These are phyloP conservation scores for Arabidopsis thaliana DNA, from an alignment of 345 rosid species.

Conservation along the genomic window DNA sequence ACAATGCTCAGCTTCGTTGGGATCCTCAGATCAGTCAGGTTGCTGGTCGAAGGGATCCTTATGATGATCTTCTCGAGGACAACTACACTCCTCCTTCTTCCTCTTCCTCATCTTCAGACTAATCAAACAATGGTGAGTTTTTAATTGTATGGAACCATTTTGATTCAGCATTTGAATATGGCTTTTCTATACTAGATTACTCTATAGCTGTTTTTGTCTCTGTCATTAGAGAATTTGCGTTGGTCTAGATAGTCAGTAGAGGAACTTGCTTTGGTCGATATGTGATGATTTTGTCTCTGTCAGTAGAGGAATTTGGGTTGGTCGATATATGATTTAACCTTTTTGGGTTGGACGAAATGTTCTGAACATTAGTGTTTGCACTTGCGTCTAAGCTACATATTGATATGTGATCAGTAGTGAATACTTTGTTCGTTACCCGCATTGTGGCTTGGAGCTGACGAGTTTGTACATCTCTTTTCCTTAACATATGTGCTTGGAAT, in stretches of 20 bases:
- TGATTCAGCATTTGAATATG: slow-evolving; percentile 5
- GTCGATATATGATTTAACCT: neutral
- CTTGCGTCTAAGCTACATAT: neutral
- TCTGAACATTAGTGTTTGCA: neutral
- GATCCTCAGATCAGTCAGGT: slow-evolving; percentile 98
- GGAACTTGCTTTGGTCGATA: neutral
- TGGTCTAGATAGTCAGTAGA: neutral
- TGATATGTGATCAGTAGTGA: neutral
- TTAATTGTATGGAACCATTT: neutral
- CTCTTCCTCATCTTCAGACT: slow-evolving; percentile 39
- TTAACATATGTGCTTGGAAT: slow-evolving; percentile 3
- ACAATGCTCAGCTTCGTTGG: slow-evolving; percentile 91
- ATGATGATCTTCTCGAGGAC: slow-evolving; percentile 80
- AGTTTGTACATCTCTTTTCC: neutral
- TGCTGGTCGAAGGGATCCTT: slow-evolving; percentile 93
- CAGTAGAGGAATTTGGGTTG: neutral
- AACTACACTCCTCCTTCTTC: slow-evolving; percentile 26
- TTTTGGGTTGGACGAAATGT: neutral
- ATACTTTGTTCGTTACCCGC: neutral
- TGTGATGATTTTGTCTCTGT: neutral
- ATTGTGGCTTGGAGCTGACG: neutral
- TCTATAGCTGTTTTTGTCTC: neutral
- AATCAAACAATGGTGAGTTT: slow-evolving; percentile 26
- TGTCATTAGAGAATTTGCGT: neutral
- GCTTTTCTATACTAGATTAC: neutral